phyloP scores from a whole-genome alignment of 768 basidiomycete species.

The Mycena crocata region DNA sequence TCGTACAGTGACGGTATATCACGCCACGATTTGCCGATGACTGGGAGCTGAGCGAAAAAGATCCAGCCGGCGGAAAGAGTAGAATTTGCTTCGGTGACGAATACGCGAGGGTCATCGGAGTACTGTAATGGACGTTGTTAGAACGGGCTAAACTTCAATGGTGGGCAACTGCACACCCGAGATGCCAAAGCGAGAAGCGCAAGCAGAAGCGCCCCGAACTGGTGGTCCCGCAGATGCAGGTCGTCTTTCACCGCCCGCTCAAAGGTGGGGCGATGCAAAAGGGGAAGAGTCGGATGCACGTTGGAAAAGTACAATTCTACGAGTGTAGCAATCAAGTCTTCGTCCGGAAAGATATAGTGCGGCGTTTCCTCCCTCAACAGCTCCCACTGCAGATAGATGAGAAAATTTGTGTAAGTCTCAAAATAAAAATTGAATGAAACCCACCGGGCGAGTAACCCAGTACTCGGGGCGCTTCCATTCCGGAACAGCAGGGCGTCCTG shows the following conservation, averaged over 20 bases:
- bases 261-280: constrained; percentile 79
- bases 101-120: constrained; percentile 61
- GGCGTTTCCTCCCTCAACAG: constrained; percentile 32
- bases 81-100: constrained; percentile 48
- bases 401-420: too few species aligned
- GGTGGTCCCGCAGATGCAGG: constrained; percentile 59
- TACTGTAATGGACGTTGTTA: constrained; percentile 64
- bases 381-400: constrained; percentile 52
- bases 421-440: neutral
- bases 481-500: constrained; percentile 9
- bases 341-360: constrained; percentile 58
- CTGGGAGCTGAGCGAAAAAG: constrained; percentile 71
- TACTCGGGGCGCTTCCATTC: constrained; percentile 32
- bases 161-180: constrained; percentile 51
- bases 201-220: constrained; percentile 70
- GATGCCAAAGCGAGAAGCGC: constrained; percentile 72
- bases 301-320: constrained; percentile 69
- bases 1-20: constrained; percentile 72
- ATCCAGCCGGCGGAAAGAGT: constrained; percentile 68
- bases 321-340: constrained; percentile 60
- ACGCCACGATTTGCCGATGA: constrained; percentile 67
- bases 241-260: constrained; percentile 57
- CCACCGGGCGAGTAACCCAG: constrained; percentile 32
- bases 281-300: constrained; percentile 61
- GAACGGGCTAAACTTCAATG: constrained; percentile 26